Evolutionary conservation across 306 rosid species (phyloP), one percentile per base, ranked within the genome.

Genomic region (apple (Malus domestica)): DNA sequence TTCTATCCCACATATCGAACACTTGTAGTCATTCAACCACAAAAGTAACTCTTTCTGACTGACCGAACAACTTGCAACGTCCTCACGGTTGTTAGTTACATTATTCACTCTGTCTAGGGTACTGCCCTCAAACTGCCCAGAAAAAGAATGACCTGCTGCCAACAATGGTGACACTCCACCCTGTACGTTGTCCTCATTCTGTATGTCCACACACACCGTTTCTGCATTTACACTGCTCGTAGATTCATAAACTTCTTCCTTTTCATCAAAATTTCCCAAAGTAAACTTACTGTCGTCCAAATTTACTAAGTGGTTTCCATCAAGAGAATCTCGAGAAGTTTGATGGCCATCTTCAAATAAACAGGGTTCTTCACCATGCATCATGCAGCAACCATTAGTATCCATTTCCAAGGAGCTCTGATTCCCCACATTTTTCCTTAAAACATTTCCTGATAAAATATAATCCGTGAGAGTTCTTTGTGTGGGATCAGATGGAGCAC

Each of bases 1-100:
- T 84, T 95, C 98, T 78, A 75, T 65, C 67, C 96, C 97, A 65
- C 98, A 95, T 30, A 95, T 81, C 57, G 97, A 86, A 79, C 98
- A 95, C 79, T 84, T 84, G 85, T 90, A 95, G 81, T 83, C 95
- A 81, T 92, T 77, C 79, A 90, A 81, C 97, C 98, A 95, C 76
- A 72, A 29, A 80, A 79, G 75, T 52, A 72, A 65, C 72, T 69
- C 81, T 29, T 76, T 85, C 76, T 76, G 79, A 74, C 72, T 78
- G 38, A 89, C 78, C 67, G 87, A 80, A 77, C 77, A 30, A 71
- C 51, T 78, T 71, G 49, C 72, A 60, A 66, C 75, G 20, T 85
- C 83, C 75, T 64, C 82, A 57, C 12, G 42, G 72, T 67, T 14
- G 68, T 79, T 72, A 76, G 76, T 73, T 76, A 22, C 65, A 57